These are phyloP conservation scores for Leersia perrieri DNA, from an alignment of 176 grass and related monocot species.

Conservation along the genomic window DNA sequence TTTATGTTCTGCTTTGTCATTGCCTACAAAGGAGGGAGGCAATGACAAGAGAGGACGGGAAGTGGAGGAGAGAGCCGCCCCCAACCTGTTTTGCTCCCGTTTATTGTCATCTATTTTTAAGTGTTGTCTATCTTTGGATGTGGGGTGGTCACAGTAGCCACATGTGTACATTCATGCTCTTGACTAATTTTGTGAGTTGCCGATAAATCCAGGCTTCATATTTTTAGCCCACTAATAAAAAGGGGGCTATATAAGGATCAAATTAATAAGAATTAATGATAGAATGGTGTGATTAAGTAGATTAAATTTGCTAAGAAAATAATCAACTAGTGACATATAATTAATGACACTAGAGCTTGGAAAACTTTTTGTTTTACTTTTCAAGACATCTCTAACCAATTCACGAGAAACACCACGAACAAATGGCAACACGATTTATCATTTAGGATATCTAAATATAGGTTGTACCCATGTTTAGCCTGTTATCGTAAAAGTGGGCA, in stretches of 20 bases:
- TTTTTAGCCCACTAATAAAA: background rate
- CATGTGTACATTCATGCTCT: background rate
- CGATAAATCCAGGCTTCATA: background rate
- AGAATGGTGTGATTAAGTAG: too few relatives aligned
- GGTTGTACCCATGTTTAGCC: too few relatives aligned
- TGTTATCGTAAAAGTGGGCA: too few relatives aligned
- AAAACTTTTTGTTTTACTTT: too few relatives aligned
- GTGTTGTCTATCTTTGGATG: slow-evolving; percentile 19
- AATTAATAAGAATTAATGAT: too few relatives aligned
- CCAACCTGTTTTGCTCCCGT: background rate
- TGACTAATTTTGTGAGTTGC: slow-evolving; percentile 20
- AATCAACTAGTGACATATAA: too few relatives aligned
- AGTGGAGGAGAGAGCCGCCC: background rate
- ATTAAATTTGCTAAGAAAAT: too few relatives aligned
- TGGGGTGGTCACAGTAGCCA: background rate
- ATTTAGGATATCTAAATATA: too few relatives aligned
- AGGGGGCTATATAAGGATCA: background rate
- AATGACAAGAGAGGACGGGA: background rate
- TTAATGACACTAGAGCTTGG: too few relatives aligned
- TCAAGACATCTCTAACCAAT: too few relatives aligned
- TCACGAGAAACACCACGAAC: too few relatives aligned
- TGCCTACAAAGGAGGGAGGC: background rate
- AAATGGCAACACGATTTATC: too few relatives aligned
- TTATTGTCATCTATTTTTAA: slow-evolving; percentile 9
- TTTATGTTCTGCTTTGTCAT: background rate